Evolutionary conservation across 768 basidiomycete species (phyloP).

Genomic region (Pulveroboletus frians): DNA sequence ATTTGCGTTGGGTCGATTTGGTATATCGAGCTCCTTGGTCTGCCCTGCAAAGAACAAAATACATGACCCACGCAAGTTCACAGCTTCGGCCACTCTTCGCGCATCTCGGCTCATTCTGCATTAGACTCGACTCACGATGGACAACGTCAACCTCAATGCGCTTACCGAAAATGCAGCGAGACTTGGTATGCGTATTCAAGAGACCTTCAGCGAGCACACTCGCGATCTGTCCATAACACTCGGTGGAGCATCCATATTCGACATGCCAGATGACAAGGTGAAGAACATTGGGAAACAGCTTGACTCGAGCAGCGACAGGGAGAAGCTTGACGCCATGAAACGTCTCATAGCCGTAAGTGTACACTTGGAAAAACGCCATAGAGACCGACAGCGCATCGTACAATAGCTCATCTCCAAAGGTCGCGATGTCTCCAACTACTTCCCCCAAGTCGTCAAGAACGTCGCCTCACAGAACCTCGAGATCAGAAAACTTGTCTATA

Average conservation of each 20-base stretch:
- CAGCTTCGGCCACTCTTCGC: neutral
- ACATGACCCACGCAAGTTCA: slow-evolving; percentile 5
- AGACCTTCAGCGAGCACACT: slow-evolving; percentile 77
- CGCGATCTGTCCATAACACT: slow-evolving; percentile 62
- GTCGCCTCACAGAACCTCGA: slow-evolving; percentile 91
- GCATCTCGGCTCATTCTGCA: neutral
- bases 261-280: slow-evolving; percentile 72
- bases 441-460: slow-evolving; percentile 95
- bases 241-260: slow-evolving; percentile 53
- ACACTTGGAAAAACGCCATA: neutral
- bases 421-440: slow-evolving; percentile 87
- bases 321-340: slow-evolving; percentile 94
- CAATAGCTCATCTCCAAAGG: slow-evolving; percentile 86
- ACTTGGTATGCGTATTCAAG: slow-evolving; percentile 77
- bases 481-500: slow-evolving; percentile 95
- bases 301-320: slow-evolving; percentile 81
- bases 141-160: slow-evolving; percentile 33
- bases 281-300: slow-evolving; percentile 82
- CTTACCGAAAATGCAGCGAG: slow-evolving; percentile 80
- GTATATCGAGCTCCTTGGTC: neutral
- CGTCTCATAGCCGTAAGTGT: slow-evolving; percentile 81
- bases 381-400: neutral
- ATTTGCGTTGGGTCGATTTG: neutral
- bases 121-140: slow-evolving; percentile 20
- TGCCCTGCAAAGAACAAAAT: neutral